Conservation (phyloP, 1,284 basidiomycete genomes). For the Boletus semigastroideus region DNA sequence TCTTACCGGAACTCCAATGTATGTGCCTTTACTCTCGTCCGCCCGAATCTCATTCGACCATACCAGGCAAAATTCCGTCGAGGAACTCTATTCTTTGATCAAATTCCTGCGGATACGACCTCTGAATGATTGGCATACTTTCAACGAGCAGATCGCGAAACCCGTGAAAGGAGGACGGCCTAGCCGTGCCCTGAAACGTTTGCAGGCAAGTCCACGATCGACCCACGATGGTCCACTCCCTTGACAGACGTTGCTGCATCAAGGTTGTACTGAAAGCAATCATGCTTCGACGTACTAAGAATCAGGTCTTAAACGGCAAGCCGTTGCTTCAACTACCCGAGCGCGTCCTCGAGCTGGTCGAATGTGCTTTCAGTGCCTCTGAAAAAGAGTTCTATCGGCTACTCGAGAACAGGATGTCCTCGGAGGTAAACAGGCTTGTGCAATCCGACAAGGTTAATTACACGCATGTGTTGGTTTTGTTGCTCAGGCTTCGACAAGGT, state of each 20-base stretch:
- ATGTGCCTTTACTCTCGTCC: slow-evolving; percentile 31
- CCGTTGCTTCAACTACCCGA: slow-evolving; percentile 83
- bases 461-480: slow-evolving; percentile 81
- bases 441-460: slow-evolving; percentile 64
- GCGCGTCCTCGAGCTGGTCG: slow-evolving; percentile 70
- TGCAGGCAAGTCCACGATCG: slow-evolving; percentile 54
- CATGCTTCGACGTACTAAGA: slow-evolving; percentile 91
- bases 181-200: slow-evolving; percentile 76
- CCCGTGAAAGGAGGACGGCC: slow-evolving; percentile 76
- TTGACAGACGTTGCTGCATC: neutral
- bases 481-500: slow-evolving; percentile 90
- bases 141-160: slow-evolving; percentile 77
- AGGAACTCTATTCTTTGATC: slow-evolving; percentile 88
- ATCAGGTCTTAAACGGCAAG: slow-evolving; percentile 81
- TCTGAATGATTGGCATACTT: slow-evolving; percentile 77
- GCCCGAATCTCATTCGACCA: neutral
- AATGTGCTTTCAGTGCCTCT: slow-evolving; percentile 68
- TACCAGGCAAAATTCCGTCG: slow-evolving; percentile 81
- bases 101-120: slow-evolving; percentile 88
- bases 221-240: neutral
- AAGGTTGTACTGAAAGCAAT: slow-evolving; percentile 81
- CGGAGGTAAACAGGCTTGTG: slow-evolving; percentile 73
- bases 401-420: slow-evolving; percentile 74
- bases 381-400: slow-evolving; percentile 84
- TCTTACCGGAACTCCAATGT: slow-evolving; percentile 89